Conservation (phyloP, 2,329 filamentous ascomycete species). For the Rhexocercosporidium sp. region DNA sequence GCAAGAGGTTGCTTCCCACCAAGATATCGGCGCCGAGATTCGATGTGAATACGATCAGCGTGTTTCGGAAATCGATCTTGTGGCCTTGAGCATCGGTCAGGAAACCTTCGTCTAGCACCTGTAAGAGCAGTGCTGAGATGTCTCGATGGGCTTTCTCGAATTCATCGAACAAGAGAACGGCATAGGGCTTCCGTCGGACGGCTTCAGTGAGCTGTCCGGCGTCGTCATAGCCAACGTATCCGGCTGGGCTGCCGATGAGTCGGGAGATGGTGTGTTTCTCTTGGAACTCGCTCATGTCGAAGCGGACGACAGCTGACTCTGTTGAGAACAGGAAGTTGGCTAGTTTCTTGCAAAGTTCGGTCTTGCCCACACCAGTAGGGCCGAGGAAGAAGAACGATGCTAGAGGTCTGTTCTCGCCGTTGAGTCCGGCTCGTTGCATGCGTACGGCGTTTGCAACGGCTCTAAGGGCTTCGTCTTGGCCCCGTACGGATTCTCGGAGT, state of each 20-base stretch:
- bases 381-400: slow-evolving; percentile 98
- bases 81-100: slow-evolving; percentile 94
- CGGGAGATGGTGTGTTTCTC: slow-evolving; percentile 96
- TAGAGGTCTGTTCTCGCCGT: slow-evolving; percentile 87
- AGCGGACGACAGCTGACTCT: slow-evolving; percentile 86
- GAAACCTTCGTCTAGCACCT: slow-evolving; percentile 95
- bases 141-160: slow-evolving; percentile 98
- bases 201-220: slow-evolving; percentile 96
- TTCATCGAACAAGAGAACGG: slow-evolving; percentile 93
- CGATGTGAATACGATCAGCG: slow-evolving; percentile 93
- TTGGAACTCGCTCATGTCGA: slow-evolving; percentile 98
- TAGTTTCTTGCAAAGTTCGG: slow-evolving; percentile 95
- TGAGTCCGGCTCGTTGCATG: slow-evolving; percentile 90
- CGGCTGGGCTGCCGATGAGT: slow-evolving; percentile 87
- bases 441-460: slow-evolving; percentile 92
- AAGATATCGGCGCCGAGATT: slow-evolving; percentile 94
- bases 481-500: slow-evolving; percentile 81
- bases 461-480: slow-evolving; percentile 91
- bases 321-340: slow-evolving; percentile 93
- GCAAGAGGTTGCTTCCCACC: slow-evolving; percentile 71
- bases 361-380: slow-evolving; percentile 96
- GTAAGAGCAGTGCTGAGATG: slow-evolving; percentile 87
- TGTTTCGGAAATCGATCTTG: slow-evolving; percentile 96
- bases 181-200: slow-evolving; percentile 92
- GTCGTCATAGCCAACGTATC: slow-evolving; percentile 96